A percentile compares a stretch with the other conserved stretches of the same genome.
Conservation (phyloP, 352 stramenopile species). For the Globisporangium okanoganense region DNA sequence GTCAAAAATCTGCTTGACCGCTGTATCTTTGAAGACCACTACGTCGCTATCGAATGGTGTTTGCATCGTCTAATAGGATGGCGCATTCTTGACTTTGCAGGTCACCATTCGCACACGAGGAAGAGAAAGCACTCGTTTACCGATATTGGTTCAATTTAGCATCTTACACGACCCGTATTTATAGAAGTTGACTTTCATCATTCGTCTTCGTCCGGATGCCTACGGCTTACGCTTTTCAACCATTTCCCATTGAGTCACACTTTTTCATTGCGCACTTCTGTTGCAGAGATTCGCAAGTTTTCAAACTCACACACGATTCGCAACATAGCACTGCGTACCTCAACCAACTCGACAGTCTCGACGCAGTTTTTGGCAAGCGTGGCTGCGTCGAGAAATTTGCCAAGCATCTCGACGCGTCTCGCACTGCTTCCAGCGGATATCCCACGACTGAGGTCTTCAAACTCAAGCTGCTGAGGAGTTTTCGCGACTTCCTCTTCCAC, state of each 20-base stretch:
- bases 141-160: neutral
- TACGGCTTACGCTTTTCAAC: neutral
- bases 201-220: neutral
- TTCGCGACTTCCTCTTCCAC: slow-evolving; percentile 47
- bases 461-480: slow-evolving; percentile 46
- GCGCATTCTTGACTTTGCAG: slow-evolving; percentile 3
- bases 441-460: slow-evolving; percentile 47
- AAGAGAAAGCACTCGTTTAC: neutral
- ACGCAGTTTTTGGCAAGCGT: slow-evolving; percentile 28
- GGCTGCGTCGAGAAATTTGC: slow-evolving; percentile 20
- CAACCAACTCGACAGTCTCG: slow-evolving; percentile 35
- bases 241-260: neutral
- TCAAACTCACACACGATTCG: slow-evolving; percentile 47
- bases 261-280: neutral
- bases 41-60: neutral
- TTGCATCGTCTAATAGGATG: slow-evolving; percentile 1
- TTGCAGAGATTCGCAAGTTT: slow-evolving; percentile 26
- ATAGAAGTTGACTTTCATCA: neutral
- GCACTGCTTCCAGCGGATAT: slow-evolving; percentile 35
- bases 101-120: neutral
- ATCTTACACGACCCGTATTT: neutral
- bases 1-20: slow-evolving; percentile 21
- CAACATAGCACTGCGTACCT: slow-evolving; percentile 32
- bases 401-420: slow-evolving; percentile 18
- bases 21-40: slow-evolving; percentile 20